Evolutionary conservation across 139 green algal species (phyloP), one percentile per base, ranked within the genome.

Genomic region (Parachlorella kessleri): DNA sequence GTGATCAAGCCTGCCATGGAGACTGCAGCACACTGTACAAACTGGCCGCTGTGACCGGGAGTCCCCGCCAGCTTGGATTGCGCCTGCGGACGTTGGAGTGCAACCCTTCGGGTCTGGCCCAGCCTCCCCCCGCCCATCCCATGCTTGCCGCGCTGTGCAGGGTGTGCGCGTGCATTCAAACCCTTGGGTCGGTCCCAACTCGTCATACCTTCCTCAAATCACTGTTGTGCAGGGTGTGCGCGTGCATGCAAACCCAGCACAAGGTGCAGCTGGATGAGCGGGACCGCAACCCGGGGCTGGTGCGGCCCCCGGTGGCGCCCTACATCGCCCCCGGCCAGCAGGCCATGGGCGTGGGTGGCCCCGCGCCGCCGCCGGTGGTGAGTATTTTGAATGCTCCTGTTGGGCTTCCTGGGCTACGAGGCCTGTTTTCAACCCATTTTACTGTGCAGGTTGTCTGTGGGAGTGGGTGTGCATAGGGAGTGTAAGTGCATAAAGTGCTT

Each of bases 211-310:
- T n/a, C n/a, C n/a, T n/a, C n/a, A n/a, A n/a, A n/a, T 59, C 26
- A 3, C 72, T 48, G 1, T 2, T 18, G n/a, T 76, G 53, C 90
- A 95, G 88, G 36, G 92, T 97, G 66, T 97, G 93, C 81, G 92
- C 90, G 10, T 97, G 93, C 88, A 94, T 97, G 91, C 93, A 96
- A 83, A 96, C 94, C 33, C 94, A 97, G 89, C 87, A 93, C 87
- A 96, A 97, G 84, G 81, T 94, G 30, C 85, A 97, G 91, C 59
- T 97, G 77, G 91, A 97, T 70, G 71, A 92, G 64, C 83, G 94
- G 9, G 93, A 97, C 86, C 72, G 77, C 48, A 84, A 88, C 40
- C 72, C 73, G 1, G 35, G 6, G 42, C 39, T 73, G 7, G 54
- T 70, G 40, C 66, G 39, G 8, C 38, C 83, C n/a, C 53, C 40